Base-by-base conservation (phyloP, 1,139 yeast species). In the Sugiyamaella neomexicana region DNA sequence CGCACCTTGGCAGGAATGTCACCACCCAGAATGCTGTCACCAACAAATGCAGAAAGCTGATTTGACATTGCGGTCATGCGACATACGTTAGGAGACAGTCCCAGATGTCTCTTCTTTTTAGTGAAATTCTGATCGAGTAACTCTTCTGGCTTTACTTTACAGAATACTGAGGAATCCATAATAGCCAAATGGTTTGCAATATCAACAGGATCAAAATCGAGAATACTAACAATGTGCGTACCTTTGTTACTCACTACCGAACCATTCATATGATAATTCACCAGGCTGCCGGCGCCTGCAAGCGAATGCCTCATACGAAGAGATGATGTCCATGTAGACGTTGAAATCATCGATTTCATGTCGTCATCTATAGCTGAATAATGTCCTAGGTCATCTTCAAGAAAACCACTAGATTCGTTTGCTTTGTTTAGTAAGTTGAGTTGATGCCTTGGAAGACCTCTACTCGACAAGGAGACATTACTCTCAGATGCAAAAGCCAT, bases 111-210 rank as follows among this genome's bases (percentile, higher is more conserved):
- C 60, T 85, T 81, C 64, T 85, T 82, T 27, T 83, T 75, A 2
- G 88, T 75, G 66, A 82, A 88, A 65, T 88, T 87, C 61, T 83
- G 86, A 65, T 87, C 85, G 56, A 89, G 72, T 52, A 90, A 73
- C 68, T 91, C 98, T 38, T 80, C 83, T 0, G 91, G 83, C 61
- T 79, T 79, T 56, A 90, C 81, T 2, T 80, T 70, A 60, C 88
- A 75, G 68, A 86, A 89, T 46, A 90, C 78, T 47, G 77, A 79
- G 6, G 88, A 83, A 70, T 91, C 97, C 62, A 91, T 80, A 38
- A 88, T 72, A 0, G 97, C 88, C 57, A 91, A 74, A 67, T 90
- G 97, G 65, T 85, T 85, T 1, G 97, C 97, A 46, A 89, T 73
- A 64, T 89, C 97, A 58, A 84, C 74, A 0, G 95, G 86, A 65